phyloP scores from a whole-genome alignment of 2,329 filamentous ascomycete species.

The Claviceps digitariae region DNA sequence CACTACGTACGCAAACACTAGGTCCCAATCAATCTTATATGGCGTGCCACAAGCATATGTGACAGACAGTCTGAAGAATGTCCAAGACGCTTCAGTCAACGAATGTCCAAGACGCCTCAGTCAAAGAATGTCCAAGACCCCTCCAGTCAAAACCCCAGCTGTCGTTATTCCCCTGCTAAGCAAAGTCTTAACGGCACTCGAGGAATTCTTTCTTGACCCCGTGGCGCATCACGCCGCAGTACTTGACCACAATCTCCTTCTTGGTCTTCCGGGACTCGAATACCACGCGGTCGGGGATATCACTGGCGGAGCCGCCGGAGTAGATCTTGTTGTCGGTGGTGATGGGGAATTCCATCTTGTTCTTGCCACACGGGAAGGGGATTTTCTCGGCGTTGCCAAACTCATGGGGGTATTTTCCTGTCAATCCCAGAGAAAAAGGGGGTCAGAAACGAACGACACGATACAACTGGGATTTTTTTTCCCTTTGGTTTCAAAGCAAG shows the following conservation, averaged over 20 bases:
- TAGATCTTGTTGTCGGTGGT: neutral
- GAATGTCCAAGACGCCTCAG: too few relatives aligned
- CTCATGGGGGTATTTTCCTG: neutral
- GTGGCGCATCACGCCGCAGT: constrained; percentile 2
- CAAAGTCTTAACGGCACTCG: constrained; percentile 5
- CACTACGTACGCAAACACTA: neutral
- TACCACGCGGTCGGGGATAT: constrained; percentile 1
- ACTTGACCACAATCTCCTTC: neutral
- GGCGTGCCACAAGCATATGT: neutral
- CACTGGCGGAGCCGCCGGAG: neutral
- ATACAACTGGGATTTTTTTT: too few relatives aligned
- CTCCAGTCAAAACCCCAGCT: too few relatives aligned
- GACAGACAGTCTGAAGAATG: too few relatives aligned
- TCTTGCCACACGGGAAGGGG: neutral
- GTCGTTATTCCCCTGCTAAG: neutral
- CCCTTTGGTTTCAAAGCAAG: too few relatives aligned
- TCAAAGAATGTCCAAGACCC: too few relatives aligned
- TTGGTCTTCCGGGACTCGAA: neutral
- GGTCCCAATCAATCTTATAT: neutral
- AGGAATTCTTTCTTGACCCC: neutral
- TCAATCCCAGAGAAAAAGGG: neutral
- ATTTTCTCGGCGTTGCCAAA: neutral
- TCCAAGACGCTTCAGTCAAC: too few relatives aligned
- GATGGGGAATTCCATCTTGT: constrained; percentile 1
- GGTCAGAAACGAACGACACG: neutral